Evolutionary conservation across 345 rosid species (phyloP).

Genomic region (Syzygium aromaticum): DNA sequence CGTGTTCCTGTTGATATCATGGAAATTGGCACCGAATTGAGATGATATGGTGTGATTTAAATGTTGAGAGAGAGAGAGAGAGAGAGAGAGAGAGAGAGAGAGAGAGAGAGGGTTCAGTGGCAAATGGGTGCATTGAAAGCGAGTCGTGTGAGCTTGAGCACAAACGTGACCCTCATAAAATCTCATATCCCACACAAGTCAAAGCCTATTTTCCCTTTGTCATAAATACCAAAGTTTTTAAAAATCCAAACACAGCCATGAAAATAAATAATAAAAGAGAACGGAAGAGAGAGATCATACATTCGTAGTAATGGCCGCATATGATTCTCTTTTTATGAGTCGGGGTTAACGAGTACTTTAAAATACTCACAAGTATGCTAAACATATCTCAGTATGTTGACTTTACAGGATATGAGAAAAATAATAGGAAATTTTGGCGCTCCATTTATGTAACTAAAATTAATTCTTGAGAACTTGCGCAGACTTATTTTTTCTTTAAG

Average conservation of each 20-base stretch:
- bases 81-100: background rate
- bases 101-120: background rate
- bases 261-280: background rate
- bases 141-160: background rate
- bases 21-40: background rate
- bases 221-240: background rate
- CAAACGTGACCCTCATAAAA: background rate
- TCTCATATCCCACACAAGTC: background rate
- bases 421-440: background rate
- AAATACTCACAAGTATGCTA: background rate
- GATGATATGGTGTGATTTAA: background rate
- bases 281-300: background rate
- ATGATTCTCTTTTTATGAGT: background rate
- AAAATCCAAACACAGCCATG: background rate
- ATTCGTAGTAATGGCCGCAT: background rate
- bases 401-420: background rate
- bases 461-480: rapidly evolving
- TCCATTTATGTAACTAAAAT: background rate
- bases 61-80: background rate
- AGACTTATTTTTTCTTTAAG: background rate
- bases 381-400: background rate
- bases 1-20: background rate
- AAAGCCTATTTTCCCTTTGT: background rate
- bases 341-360: background rate
- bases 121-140: background rate